phyloP scores from a whole-genome alignment of 352 stramenopile genomes.

The Phytopythium litorale region DNA sequence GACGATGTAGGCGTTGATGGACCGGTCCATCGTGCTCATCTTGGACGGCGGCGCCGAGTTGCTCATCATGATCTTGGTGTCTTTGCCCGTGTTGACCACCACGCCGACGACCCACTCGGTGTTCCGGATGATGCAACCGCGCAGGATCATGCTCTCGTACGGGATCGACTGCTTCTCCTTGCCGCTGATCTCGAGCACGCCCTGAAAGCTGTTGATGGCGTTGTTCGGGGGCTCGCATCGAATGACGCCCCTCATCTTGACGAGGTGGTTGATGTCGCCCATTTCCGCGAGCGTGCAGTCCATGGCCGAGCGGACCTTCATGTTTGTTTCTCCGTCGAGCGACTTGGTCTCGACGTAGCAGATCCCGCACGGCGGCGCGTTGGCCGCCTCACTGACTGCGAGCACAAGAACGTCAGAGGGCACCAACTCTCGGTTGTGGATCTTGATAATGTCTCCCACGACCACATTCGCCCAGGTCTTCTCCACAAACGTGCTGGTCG shows the following conservation, averaged over 20 bases:
- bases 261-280: slow-evolving; percentile 34
- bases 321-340: slow-evolving; percentile 92
- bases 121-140: slow-evolving; percentile 91
- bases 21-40: slow-evolving; percentile 84
- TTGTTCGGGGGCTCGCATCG: slow-evolving; percentile 86
- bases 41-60: slow-evolving; percentile 78
- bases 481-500: slow-evolving; percentile 37
- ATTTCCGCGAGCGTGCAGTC: slow-evolving; percentile 58
- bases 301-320: slow-evolving; percentile 87
- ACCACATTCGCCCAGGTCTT: slow-evolving; percentile 79
- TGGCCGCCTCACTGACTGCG: slow-evolving; percentile 59
- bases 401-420: slow-evolving; percentile 86
- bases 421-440: slow-evolving; percentile 78
- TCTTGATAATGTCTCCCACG: slow-evolving; percentile 81
- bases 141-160: slow-evolving; percentile 87
- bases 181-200: slow-evolving; percentile 63
- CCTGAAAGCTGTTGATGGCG: slow-evolving; percentile 89
- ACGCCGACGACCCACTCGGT: slow-evolving; percentile 90
- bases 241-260: slow-evolving; percentile 52
- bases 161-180: slow-evolving; percentile 59
- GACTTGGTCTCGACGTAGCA: slow-evolving; percentile 92
- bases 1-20: slow-evolving; percentile 78
- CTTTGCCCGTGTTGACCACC: slow-evolving; percentile 92
- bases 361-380: slow-evolving; percentile 57
- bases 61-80: slow-evolving; percentile 94